Evolutionary conservation across 2,329 filamentous ascomycete species (phyloP).

Genomic region (Penicillium paneum): DNA sequence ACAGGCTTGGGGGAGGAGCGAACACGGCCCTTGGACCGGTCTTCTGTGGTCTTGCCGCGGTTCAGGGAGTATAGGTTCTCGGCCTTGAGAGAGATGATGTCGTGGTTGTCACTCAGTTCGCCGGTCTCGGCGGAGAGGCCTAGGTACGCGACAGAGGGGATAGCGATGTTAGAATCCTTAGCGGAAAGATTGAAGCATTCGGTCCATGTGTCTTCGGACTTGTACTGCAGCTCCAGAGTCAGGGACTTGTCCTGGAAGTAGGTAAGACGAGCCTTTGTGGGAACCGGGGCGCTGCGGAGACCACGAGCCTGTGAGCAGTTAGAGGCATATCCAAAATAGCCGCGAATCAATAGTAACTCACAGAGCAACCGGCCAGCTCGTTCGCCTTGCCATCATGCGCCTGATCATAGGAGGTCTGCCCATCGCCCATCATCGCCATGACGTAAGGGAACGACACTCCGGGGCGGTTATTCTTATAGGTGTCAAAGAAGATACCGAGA

Average conservation of each 20-base stretch:
- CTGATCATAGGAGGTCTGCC: constrained; percentile 84
- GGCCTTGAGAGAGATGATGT: constrained; percentile 82
- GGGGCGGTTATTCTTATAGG: constrained; percentile 98
- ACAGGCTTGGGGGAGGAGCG: constrained; percentile 14
- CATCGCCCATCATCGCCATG: constrained; percentile 97
- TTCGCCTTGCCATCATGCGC: constrained; percentile 89
- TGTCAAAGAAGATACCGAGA: constrained; percentile 92
- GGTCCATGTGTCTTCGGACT: constrained; percentile 81
- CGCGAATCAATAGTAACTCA: constrained; percentile 35
- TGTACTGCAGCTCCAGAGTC: constrained; percentile 91
- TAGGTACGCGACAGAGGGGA: constrained; percentile 69
- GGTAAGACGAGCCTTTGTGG: constrained; percentile 83
- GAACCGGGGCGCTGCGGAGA: constrained; percentile 72
- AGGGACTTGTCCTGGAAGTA: constrained; percentile 97
- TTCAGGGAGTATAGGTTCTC: constrained; percentile 71
- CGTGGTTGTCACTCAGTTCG: constrained; percentile 95
- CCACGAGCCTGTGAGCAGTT: constrained; percentile 63
- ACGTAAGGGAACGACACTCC: constrained; percentile 95
- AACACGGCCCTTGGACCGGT: constrained; percentile 23
- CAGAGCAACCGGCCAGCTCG: constrained; percentile 89
- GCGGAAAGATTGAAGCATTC: constrained; percentile 73
- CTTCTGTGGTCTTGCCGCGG: constrained; percentile 25
- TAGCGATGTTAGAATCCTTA: constrained; percentile 64
- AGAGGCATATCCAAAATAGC: background rate
- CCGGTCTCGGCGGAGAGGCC: constrained; percentile 76